phyloP scores from a whole-genome alignment of 345 rosid genomes.

The Populus davidiana region DNA sequence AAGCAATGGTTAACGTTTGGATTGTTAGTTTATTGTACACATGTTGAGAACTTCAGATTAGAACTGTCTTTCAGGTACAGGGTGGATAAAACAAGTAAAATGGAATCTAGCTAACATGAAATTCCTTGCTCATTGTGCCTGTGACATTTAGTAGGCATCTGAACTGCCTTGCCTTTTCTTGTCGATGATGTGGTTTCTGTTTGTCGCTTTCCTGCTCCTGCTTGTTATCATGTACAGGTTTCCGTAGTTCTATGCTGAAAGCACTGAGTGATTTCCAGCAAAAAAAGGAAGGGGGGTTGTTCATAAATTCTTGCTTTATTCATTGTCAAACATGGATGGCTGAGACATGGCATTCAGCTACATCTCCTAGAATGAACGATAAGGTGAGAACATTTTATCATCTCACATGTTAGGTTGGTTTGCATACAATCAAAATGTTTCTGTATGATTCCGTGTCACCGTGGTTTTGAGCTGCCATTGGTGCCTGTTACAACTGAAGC shows the following conservation, averaged over 20 bases:
- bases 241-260: constrained; percentile 60
- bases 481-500: not conserved
- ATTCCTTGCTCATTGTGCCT: no score
- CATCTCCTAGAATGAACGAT: constrained; percentile 59
- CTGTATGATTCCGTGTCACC: not conserved
- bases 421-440: not conserved
- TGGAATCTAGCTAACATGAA: no score
- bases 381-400: constrained; percentile 41
- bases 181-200: not conserved
- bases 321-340: constrained; percentile 69
- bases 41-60: no score
- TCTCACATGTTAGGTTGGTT: not conserved
- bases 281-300: constrained; percentile 51
- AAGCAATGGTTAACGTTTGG: no score
- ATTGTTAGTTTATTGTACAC: no score
- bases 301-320: constrained; percentile 76
- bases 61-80: no score
- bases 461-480: not conserved
- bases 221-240: constrained; percentile 40
- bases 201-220: not conserved
- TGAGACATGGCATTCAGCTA: constrained; percentile 70
- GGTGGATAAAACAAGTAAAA: no score
- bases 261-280: constrained; percentile 45
- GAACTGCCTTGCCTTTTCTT: not conserved
- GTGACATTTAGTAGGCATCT: no score